Conservation (phyloP, 1,284 basidiomycete genomes). For the Mycena sp. region DNA sequence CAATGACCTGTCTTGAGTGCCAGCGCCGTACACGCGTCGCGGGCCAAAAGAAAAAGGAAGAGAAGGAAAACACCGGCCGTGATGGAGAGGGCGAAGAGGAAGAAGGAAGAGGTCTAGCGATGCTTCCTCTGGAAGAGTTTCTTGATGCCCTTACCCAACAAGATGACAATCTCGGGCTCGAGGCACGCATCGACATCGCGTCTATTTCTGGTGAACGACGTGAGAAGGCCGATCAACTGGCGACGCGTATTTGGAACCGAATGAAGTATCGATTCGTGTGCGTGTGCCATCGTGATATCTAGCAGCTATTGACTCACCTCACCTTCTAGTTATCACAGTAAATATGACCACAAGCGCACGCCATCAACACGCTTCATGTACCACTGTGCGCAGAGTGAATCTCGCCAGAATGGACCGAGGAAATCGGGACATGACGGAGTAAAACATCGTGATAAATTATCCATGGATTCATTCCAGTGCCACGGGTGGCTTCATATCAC, state of each 20-base stretch:
- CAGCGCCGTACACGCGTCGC: neutral
- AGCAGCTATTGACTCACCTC: no score
- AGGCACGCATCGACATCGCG: neutral
- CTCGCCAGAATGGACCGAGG: neutral
- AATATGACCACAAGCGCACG: neutral
- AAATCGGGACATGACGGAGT: neutral
- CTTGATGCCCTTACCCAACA: constrained; percentile 2
- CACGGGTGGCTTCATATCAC: constrained; percentile 14
- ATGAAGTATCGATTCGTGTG: constrained; percentile 10
- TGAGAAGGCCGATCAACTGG: neutral
- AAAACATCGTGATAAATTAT: neutral
- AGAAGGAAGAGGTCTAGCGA: neutral
- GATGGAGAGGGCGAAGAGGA: neutral
- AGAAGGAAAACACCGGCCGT: neutral
- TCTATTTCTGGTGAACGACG: neutral
- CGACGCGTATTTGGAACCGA: neutral
- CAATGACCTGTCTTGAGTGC: neutral
- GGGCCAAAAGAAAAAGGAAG: neutral
- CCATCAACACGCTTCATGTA: neutral
- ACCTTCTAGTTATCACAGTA: constrained; percentile 2
- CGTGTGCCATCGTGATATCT: neutral
- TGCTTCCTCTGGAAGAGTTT: neutral
- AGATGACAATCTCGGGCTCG: neutral
- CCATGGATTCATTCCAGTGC: neutral
- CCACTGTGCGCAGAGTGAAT: neutral